phyloP scores from a whole-genome alignment of 2,329 filamentous ascomycete species.

The Aspergillus ochraceus region DNA sequence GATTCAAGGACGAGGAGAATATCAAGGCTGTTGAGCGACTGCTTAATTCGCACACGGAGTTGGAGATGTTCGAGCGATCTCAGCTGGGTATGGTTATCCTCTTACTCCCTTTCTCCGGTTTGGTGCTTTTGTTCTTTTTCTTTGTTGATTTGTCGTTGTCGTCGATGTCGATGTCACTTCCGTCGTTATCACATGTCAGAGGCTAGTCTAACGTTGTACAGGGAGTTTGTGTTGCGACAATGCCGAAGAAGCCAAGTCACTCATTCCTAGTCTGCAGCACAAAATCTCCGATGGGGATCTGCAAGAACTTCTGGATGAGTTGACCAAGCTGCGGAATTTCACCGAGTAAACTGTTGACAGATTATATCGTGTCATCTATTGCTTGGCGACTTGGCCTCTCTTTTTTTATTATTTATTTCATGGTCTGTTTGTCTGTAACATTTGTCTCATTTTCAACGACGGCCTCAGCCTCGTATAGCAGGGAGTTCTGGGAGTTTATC shows the following conservation, averaged over 20 bases:
- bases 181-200: constrained; percentile 1
- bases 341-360: constrained; percentile 32
- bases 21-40: constrained; percentile 91
- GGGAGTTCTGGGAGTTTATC: constrained; percentile 27
- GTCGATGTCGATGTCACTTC: background rate
- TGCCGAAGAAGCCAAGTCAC: constrained; percentile 91
- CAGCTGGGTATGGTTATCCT: constrained; percentile 69
- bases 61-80: constrained; percentile 90
- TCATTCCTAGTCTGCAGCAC: constrained; percentile 83
- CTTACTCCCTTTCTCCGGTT: background rate
- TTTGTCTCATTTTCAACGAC: background rate
- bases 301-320: constrained; percentile 84
- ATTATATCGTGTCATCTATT: background rate
- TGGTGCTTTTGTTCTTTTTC: background rate
- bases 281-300: constrained; percentile 91
- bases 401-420: background rate
- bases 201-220: constrained; percentile 37
- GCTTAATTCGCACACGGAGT: constrained; percentile 70
- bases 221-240: constrained; percentile 89
- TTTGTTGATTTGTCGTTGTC: background rate
- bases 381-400: constrained; percentile 4
- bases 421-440: background rate
- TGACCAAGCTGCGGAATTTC: constrained; percentile 71
- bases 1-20: constrained; percentile 93
- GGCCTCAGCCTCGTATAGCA: constrained; percentile 17